Conservation (phyloP, 2,329 filamentous ascomycete species). For the Colletotrichum sp. region DNA sequence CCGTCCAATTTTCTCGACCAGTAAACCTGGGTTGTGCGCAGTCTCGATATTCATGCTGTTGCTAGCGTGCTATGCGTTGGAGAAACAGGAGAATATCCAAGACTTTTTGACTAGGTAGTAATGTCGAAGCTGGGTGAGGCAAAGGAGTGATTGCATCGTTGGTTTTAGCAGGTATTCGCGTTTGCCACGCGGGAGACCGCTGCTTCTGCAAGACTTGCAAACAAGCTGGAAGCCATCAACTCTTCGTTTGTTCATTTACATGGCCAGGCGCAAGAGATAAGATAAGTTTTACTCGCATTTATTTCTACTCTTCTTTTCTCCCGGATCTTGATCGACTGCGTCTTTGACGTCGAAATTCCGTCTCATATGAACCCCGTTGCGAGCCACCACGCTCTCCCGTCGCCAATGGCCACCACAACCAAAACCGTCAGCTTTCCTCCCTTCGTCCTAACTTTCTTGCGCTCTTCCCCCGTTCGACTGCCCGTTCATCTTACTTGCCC, state of each 20-base stretch:
- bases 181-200: not conserved
- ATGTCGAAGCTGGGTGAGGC: not conserved
- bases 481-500: not conserved
- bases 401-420: not conserved
- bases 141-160: not conserved
- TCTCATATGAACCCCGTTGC: not conserved
- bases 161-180: not conserved
- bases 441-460: not conserved
- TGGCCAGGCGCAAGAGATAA: not conserved
- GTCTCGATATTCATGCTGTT: not conserved
- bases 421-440: not conserved
- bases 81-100: not conserved
- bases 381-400: not conserved
- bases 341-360: not conserved
- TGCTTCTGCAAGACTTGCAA: not conserved
- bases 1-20: not conserved
- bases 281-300: not conserved
- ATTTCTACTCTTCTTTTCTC: accelerated
- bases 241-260: not conserved
- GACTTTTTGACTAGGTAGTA: not conserved
- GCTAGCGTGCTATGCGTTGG: not conserved
- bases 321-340: not conserved
- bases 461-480: not conserved
- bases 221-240: not conserved
- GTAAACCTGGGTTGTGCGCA: not conserved